These are phyloP conservation scores for Dissophora ornata DNA, from an alignment of 192 early-diverging fungal genomes.

Conservation along the genomic window DNA sequence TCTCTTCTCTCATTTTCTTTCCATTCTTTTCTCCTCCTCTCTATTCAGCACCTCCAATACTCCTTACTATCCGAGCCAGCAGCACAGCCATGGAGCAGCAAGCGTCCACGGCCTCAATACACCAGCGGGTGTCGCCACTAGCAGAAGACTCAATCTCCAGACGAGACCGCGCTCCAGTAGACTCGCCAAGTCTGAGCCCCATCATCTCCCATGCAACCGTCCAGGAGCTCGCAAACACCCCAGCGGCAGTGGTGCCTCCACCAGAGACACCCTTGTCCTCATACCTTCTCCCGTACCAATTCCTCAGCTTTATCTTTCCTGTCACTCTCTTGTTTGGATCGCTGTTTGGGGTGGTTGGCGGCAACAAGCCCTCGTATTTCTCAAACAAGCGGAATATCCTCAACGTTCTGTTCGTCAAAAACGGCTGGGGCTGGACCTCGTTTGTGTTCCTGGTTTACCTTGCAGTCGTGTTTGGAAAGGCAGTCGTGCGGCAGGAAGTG, in stretches of 20 bases:
- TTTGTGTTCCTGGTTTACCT: conserved; percentile 67
- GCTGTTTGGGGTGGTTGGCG: conserved; percentile 26
- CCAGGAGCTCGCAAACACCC: conserved; percentile 3
- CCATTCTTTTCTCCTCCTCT: neutral
- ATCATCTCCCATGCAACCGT: conserved; percentile 7
- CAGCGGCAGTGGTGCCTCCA: neutral
- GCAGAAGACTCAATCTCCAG: neutral
- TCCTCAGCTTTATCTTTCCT: conserved; percentile 33
- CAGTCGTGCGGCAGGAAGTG: conserved; percentile 20
- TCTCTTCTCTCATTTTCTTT: neutral
- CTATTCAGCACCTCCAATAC: neutral
- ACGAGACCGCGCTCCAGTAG: conserved; percentile 9
- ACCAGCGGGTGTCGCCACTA: neutral
- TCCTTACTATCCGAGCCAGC: neutral
- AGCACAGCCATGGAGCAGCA: neutral
- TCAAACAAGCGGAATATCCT: conserved; percentile 80
- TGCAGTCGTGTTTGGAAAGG: conserved; percentile 45
- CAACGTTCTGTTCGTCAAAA: conserved; percentile 84
- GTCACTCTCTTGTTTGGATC: conserved; percentile 32
- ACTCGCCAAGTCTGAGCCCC: neutral
- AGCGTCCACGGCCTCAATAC: neutral
- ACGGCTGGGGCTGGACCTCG: conserved; percentile 91
- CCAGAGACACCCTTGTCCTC: neutral
- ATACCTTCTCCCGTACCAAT: conserved; percentile 35
- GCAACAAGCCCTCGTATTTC: conserved; percentile 56